These are phyloP conservation scores for Chalciporus sp. DNA, from an alignment of 1,284 basidiomycete genomes.

Conservation along the genomic window DNA sequence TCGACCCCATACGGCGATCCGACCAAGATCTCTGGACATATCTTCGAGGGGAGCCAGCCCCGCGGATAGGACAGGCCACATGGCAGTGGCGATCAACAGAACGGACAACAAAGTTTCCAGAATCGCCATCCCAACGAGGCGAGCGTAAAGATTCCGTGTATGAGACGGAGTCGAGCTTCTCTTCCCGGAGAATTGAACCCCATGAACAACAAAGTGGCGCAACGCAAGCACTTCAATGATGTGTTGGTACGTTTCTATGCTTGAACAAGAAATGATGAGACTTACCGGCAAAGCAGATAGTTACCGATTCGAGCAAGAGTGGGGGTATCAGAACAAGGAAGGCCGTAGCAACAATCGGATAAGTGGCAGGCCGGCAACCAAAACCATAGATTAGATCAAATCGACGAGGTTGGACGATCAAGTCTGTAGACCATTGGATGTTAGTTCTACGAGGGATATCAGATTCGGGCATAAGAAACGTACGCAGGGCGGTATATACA, in stretches of 20 bases:
- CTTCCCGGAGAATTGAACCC: constrained; percentile 30
- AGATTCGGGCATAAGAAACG: constrained; percentile 28
- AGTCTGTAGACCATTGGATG: constrained; percentile 44
- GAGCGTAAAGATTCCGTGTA: constrained; percentile 41
- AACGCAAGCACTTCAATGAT: constrained; percentile 25
- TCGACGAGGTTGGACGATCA: constrained; percentile 66
- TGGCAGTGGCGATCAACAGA: constrained; percentile 16
- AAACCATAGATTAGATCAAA: constrained; percentile 66
- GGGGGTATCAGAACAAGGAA: constrained; percentile 62
- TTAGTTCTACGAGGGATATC: neutral
- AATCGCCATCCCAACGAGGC: constrained; percentile 45
- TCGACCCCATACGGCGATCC: constrained; percentile 14
- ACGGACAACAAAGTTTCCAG: constrained; percentile 35
- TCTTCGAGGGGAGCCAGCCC: constrained; percentile 22
- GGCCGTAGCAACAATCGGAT: constrained; percentile 52
- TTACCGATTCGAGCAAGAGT: constrained; percentile 46
- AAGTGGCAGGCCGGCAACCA: constrained; percentile 64
- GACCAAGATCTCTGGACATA: constrained; percentile 20
- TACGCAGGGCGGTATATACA: constrained; percentile 61
- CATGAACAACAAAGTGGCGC: constrained; percentile 32
- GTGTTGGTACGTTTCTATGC: neutral
- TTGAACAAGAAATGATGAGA: neutral
- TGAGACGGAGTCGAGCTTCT: constrained; percentile 26
- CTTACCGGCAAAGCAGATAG: constrained; percentile 46
- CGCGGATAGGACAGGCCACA: constrained; percentile 18